These are phyloP conservation scores for Penicillium sp. DNA, from an alignment of 2,329 filamentous ascomycete species.

Conservation along the genomic window DNA sequence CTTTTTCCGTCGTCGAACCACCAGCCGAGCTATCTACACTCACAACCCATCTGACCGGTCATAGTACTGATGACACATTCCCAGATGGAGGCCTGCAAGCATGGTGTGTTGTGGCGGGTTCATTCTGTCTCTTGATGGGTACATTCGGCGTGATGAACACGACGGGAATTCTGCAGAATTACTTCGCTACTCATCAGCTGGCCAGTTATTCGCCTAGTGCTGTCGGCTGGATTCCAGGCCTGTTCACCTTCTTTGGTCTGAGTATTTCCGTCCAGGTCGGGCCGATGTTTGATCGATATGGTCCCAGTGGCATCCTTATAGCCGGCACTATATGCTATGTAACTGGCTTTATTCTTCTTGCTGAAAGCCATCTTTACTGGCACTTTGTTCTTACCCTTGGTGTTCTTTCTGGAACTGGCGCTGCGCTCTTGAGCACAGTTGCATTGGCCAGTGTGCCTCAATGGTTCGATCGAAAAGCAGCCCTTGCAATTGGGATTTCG, in stretches of 20 bases:
- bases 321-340: slow-evolving; percentile 42
- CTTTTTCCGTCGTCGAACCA: slow-evolving; percentile 22
- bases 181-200: slow-evolving; percentile 49
- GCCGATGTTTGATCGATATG: slow-evolving; percentile 53
- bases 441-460: slow-evolving; percentile 43
- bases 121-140: slow-evolving; percentile 41
- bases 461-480: slow-evolving; percentile 43
- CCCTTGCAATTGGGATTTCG: slow-evolving; percentile 43
- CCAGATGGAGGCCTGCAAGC: slow-evolving; percentile 39
- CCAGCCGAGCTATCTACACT: slow-evolving; percentile 19
- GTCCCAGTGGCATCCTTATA: slow-evolving; percentile 45
- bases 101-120: slow-evolving; percentile 40
- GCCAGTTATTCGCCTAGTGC: slow-evolving; percentile 44
- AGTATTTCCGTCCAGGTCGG: slow-evolving; percentile 51
- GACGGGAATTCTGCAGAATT: slow-evolving; percentile 51
- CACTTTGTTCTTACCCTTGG: slow-evolving; percentile 49
- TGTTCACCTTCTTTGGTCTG: slow-evolving; percentile 50
- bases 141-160: slow-evolving; percentile 53
- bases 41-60: slow-evolving; percentile 22
- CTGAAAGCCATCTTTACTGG: slow-evolving; percentile 51
- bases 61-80: slow-evolving; percentile 23
- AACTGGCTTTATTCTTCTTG: slow-evolving; percentile 47
- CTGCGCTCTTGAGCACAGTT: slow-evolving; percentile 41
- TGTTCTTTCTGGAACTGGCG: slow-evolving; percentile 38
- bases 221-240: slow-evolving; percentile 53